Evolutionary conservation across 768 basidiomycete genomes (phyloP).

Genomic region (Boletus subcaerulescens): DNA sequence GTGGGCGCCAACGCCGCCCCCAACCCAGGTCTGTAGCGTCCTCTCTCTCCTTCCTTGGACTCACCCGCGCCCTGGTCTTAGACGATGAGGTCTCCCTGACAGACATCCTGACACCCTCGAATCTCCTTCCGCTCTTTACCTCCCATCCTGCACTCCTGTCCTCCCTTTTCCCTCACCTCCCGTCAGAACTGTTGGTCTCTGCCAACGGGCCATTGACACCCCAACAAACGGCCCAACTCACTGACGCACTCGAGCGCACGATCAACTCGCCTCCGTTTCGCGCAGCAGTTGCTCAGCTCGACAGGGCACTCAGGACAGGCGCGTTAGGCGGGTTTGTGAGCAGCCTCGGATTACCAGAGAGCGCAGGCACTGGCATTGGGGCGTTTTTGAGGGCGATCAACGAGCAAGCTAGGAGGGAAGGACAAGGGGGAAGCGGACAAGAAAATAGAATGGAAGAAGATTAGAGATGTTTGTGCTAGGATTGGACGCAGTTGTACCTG

Average conservation of each 20-base stretch:
- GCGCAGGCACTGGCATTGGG: slow-evolving; percentile 73
- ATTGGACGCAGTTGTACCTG: background rate
- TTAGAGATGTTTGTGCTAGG: slow-evolving; percentile 26
- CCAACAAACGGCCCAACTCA: slow-evolving; percentile 21
- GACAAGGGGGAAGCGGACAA: slow-evolving; percentile 16
- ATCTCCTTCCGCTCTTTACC: slow-evolving; percentile 68
- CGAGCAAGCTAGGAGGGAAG: slow-evolving; percentile 64
- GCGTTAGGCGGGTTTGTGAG: slow-evolving; percentile 72
- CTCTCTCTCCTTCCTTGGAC: background rate
- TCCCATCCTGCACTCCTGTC: slow-evolving; percentile 66
- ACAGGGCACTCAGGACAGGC: slow-evolving; percentile 82
- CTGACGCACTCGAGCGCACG: slow-evolving; percentile 67
- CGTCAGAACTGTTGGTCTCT: slow-evolving; percentile 67
- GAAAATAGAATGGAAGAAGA: slow-evolving; percentile 80
- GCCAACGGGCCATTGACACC: slow-evolving; percentile 42
- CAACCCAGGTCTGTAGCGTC: slow-evolving; percentile 11
- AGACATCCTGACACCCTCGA: slow-evolving; percentile 73
- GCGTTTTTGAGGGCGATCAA: slow-evolving; percentile 80
- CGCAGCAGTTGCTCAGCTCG: slow-evolving; percentile 72
- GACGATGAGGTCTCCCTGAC: slow-evolving; percentile 58
- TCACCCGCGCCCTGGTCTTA: slow-evolving; percentile 7
- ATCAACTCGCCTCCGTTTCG: slow-evolving; percentile 84
- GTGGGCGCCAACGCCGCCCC: slow-evolving; percentile 36
- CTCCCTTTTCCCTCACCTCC: slow-evolving; percentile 77
- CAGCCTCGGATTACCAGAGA: slow-evolving; percentile 78